Base-by-base conservation (phyloP, 345 rosid species). In the Fremontodendron californicum region DNA sequence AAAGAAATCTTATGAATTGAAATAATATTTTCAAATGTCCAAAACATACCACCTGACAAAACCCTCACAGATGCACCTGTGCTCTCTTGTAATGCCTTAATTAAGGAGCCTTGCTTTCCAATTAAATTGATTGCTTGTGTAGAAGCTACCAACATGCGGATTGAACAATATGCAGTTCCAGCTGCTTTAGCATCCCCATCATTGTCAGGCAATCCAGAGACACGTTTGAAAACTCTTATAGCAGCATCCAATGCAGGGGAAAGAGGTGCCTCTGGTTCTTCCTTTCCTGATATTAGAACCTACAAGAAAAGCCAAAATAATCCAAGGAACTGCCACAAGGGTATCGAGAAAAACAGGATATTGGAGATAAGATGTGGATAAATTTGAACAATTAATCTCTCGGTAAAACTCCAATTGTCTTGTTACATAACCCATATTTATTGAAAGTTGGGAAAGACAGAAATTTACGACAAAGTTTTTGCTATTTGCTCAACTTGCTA, bases 101-200 rank as follows among this genome's bases (percentile, higher is more conserved):
- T 93, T 49, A 82, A 75, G 19, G 94, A 91, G 8, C 98, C 98
- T 73, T 94, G 98, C 83, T 91, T 94, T 48, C 98, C 98, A 46
- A 94, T 94, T 48, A 94, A 85, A 83, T 87, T 91, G 11, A 91
- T 93, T 1, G 97, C 98, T 78, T 94, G 98, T 0, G 96, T 85
- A 37, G 94, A 89, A 10, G 98, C 91, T 78, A 90, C 97, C 88
- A 94, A 79, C 54, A 93, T 81, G 75, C 89, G 82, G 23, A 90
- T 81, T 21, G 96, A 91, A 80, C 81, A 89, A 86, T 87, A 86
- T 21, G 84, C 89, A 82, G 61, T 78, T 42, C 77, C 85, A 67
- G 79, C 80, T 23, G 77, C 51, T 29, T 40, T 71, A 64, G 46
- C 60, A 48, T 81, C 88, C 62, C 80, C 87, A 10, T 81, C 82